phyloP scores from a whole-genome alignment of 2,329 filamentous ascomycete species.

The Periconia sp. region DNA sequence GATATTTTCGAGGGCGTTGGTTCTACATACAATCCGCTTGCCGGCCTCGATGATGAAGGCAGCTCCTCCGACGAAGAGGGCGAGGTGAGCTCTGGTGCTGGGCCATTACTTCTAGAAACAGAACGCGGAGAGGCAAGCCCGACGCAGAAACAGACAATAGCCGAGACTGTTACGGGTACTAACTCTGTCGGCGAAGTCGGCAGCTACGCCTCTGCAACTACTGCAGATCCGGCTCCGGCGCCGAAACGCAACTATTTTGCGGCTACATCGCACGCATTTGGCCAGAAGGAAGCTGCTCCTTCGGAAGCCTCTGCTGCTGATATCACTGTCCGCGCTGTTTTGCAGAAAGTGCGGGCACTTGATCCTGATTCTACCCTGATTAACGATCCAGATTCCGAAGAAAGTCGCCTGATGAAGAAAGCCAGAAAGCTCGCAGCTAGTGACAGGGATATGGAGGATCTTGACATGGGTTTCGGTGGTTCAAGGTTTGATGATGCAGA shows the following conservation, averaged over 20 bases:
- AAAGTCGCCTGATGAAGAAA: slow-evolving; percentile 65
- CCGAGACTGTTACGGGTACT: background rate
- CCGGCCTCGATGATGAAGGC: slow-evolving; percentile 52
- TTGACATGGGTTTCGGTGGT: slow-evolving; percentile 93
- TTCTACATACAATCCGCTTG: slow-evolving; percentile 62
- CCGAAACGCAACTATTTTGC: slow-evolving; percentile 26
- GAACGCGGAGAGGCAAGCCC: slow-evolving; percentile 4
- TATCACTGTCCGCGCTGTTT: slow-evolving; percentile 76
- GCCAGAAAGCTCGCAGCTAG: slow-evolving; percentile 69
- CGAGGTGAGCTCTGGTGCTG: slow-evolving; percentile 3
- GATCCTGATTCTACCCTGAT: slow-evolving; percentile 50
- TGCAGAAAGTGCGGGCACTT: slow-evolving; percentile 71
- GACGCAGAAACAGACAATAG: background rate
- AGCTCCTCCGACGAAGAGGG: slow-evolving; percentile 47
- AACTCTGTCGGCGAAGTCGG: background rate
- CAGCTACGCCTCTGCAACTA: background rate
- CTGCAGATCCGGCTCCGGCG: slow-evolving; percentile 6
- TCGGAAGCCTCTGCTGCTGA: slow-evolving; percentile 58
- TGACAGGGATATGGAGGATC: slow-evolving; percentile 81
- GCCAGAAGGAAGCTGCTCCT: slow-evolving; percentile 42
- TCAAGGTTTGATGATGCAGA: slow-evolving; percentile 87
- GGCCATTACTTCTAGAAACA: slow-evolving; percentile 2
- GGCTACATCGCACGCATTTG: slow-evolving; percentile 9
- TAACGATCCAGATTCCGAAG: slow-evolving; percentile 52
- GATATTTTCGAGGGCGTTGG: slow-evolving; percentile 66